Percentiles rank a stretch among this genome's conserved stretches.
Evolutionary conservation across 768 basidiomycete species (phyloP).

Genomic region (Lentinus brumalis): DNA sequence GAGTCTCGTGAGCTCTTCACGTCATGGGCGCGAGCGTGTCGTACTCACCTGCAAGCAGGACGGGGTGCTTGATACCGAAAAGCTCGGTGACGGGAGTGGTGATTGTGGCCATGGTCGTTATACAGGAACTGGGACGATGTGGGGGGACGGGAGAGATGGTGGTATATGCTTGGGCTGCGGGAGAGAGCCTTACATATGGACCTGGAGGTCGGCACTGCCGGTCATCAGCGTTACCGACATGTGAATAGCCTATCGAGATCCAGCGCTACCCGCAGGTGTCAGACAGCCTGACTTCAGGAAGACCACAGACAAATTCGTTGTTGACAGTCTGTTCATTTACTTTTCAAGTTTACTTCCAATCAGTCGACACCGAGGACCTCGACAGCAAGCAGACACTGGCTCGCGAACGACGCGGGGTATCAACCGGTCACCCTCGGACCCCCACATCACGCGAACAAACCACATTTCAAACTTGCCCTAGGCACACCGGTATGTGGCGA

Average conservation of each 20-base stretch:
- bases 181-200: too few relatives aligned
- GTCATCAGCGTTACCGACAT: not conserved
- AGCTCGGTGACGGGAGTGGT: constrained; percentile 86
- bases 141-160: not conserved
- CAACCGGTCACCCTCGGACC: not conserved
- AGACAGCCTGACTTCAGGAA: too few relatives aligned
- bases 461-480: too few relatives aligned
- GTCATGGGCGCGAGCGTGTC: not conserved
- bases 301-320: too few relatives aligned
- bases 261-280: not conserved
- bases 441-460: not conserved
- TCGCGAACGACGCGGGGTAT: not conserved
- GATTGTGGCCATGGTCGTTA: constrained; percentile 57
- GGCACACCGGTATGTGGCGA: not conserved
- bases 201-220: too few relatives aligned
- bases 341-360: too few relatives aligned
- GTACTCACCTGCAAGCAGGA: constrained; percentile 72
- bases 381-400: too few relatives aligned
- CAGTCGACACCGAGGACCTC: too few relatives aligned
- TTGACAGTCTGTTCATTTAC: too few relatives aligned
- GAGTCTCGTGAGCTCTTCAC: not conserved
- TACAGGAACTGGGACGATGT: not conserved
- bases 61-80: constrained; percentile 87
- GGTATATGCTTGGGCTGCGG: too few relatives aligned
- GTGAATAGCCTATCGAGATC: not conserved